Evolutionary conservation across 2,329 filamentous ascomycete species (phyloP).

Genomic region (Neobulgaria alba): DNA sequence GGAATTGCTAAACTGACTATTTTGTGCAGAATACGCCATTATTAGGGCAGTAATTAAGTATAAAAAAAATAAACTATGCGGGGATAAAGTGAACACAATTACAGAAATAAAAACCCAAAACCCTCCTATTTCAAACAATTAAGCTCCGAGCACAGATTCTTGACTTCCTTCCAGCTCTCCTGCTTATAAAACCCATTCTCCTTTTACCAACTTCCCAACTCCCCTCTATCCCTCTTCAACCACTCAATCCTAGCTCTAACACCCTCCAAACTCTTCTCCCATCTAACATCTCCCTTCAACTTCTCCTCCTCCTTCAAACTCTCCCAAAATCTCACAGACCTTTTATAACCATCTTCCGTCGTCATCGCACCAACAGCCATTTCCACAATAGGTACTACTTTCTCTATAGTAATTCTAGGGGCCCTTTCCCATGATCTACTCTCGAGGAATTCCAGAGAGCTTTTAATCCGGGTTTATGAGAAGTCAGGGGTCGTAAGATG

Average conservation of each 20-base stretch:
- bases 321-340: slow-evolving; percentile 3
- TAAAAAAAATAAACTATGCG: too few relatives aligned
- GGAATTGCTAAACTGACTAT: too few relatives aligned
- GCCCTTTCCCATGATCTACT: slow-evolving; percentile 3
- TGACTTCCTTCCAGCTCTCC: background rate
- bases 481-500: slow-evolving; percentile 1
- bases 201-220: slow-evolving; percentile 12
- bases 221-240: slow-evolving; percentile 13
- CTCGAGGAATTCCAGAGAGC: slow-evolving; percentile 4
- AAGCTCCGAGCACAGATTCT: background rate
- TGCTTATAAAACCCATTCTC: slow-evolving; percentile 5
- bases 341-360: slow-evolving; percentile 1
- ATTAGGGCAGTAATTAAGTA: too few relatives aligned
- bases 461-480: slow-evolving; percentile 6
- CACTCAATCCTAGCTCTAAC: slow-evolving; percentile 7
- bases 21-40: too few relatives aligned
- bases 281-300: slow-evolving; percentile 1
- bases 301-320: slow-evolving; percentile 2
- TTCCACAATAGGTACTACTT: slow-evolving; percentile 2
- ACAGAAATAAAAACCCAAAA: too few relatives aligned
- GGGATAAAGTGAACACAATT: too few relatives aligned
- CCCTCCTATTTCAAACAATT: too few relatives aligned
- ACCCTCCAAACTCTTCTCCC: slow-evolving; percentile 6
- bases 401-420: background rate
- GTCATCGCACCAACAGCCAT: slow-evolving; percentile 3